Evolutionary conservation across 352 stramenopile genomes (phyloP).

Genomic region (Plasmopara muralis): DNA sequence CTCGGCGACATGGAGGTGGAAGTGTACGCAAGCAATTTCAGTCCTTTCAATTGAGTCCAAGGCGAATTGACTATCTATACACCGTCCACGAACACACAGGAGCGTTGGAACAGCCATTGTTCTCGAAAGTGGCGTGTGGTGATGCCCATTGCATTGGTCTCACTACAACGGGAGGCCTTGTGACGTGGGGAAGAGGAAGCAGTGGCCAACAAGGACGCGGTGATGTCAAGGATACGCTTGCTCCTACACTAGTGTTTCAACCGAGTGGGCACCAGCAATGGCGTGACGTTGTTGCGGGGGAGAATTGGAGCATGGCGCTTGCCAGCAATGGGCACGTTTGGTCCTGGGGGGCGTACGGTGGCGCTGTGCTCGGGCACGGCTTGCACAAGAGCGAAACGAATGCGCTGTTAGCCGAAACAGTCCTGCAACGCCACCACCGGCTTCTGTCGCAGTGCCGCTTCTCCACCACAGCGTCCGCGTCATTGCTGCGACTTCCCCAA

Average conservation of each 20-base stretch:
- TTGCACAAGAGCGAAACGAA: conserved; percentile 18
- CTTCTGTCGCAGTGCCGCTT: conserved; percentile 19
- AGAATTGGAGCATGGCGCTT: conserved; percentile 77
- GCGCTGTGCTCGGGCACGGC: conserved; percentile 55
- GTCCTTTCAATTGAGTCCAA: conserved; percentile 44
- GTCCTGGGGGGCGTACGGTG: conserved; percentile 67
- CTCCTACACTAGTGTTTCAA: conserved; percentile 19
- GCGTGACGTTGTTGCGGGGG: conserved; percentile 50
- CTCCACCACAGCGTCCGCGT: not conserved
- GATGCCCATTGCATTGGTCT: conserved; percentile 76
- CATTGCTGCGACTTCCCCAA: conserved; percentile 15
- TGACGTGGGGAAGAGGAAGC: conserved; percentile 71
- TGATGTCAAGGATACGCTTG: conserved; percentile 25
- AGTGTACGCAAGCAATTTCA: conserved; percentile 47
- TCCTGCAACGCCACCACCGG: conserved; percentile 38
- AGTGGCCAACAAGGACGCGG: conserved; percentile 80
- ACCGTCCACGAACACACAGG: not conserved
- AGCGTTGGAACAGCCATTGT: conserved; percentile 4
- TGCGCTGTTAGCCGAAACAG: conserved; percentile 26
- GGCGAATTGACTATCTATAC: conserved; percentile 12
- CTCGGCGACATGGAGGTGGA: conserved; percentile 26
- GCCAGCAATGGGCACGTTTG: conserved; percentile 59
- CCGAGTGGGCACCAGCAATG: conserved; percentile 14
- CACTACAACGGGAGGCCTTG: conserved; percentile 39
- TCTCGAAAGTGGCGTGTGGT: conserved; percentile 50